Base-by-base conservation (phyloP, 495 filamentous ascomycete genomes). In the Penicillium alfredii region DNA sequence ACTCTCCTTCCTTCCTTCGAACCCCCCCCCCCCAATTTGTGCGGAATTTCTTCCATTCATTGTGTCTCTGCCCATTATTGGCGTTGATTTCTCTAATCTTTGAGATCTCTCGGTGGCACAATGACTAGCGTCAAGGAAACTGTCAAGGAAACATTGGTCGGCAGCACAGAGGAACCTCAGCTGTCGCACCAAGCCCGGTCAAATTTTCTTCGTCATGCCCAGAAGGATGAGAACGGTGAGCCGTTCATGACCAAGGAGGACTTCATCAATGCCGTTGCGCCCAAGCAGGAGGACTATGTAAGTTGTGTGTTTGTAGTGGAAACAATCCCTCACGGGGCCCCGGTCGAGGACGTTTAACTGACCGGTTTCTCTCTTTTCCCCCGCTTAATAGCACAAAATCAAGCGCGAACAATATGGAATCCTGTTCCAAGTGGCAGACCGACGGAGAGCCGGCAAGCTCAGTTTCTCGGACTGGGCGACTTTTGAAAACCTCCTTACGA, bases 361-460 rank as follows among this genome's bases (percentile, higher is more conserved):
- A n/a, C n/a, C n/a, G n/a, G n/a, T n/a, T n/a, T n/a, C n/a, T n/a
- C n/a, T n/a, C n/a, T n/a, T n/a, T n/a, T n/a, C n/a, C n/a, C n/a
- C n/a, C n/a, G n/a, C 23, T 19, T 22, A 40, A 43, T 47, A 96
- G 88, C 90, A 96, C 69, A 98, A 98, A 64, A 96, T 97, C 68
- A 83, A 86, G 62, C 82, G 92, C 40, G 81, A 88, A 51, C 89
- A 96, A 57, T 98, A 95, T 61, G 80, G 78, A 6, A 85, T 98
- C 50, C 82, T 98, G 7, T 98, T 97, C 62, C 64, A 69, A 36
- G 81, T 98, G 20, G 92, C 92, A 42, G 92, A 98, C 61, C 75
- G 85, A 33, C 74, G 73, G 28, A 76, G 70, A 34, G 64, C 64
- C 14, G 87, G 88, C 37, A 80, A 74, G 49, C 68, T 98, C 20